Conservation (phyloP, 345 rosid genomes). For the Bruguiera gymnorhiza region DNA sequence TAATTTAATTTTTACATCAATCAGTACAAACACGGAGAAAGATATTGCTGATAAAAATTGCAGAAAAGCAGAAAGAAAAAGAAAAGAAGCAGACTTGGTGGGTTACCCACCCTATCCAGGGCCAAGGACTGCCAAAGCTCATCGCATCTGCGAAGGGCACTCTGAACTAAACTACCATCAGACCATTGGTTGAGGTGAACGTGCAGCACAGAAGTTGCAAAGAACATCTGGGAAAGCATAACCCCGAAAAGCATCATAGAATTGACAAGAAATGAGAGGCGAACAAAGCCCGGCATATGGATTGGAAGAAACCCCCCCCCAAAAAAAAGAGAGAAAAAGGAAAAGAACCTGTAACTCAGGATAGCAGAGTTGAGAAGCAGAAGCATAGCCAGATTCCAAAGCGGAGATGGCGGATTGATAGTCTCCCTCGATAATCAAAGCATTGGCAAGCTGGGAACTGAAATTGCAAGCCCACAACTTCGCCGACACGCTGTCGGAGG, state of each 20-base stretch:
- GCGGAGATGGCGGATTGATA: conserved; percentile 62
- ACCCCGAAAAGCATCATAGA: neutral
- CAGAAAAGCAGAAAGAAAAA: neutral
- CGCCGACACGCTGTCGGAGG: conserved; percentile 36
- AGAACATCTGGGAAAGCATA: conserved; percentile 64
- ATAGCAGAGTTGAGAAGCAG: conserved; percentile 57
- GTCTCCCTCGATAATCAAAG: conserved; percentile 76
- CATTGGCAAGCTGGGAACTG: conserved; percentile 93
- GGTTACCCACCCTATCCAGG: conserved; percentile 58
- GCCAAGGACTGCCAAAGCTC: conserved; percentile 68
- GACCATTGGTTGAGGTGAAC: conserved; percentile 94
- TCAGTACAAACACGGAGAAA: neutral
- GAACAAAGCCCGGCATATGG: neutral
- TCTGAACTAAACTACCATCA: conserved; percentile 63
- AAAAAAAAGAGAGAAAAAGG: neutral
- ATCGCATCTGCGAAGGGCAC: conserved; percentile 64
- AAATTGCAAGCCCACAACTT: conserved; percentile 90
- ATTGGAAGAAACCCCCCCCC: neutral
- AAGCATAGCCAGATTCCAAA: conserved; percentile 57
- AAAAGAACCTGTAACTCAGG: conserved; percentile 72
- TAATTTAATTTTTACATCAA: neutral
- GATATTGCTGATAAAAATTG: neutral
- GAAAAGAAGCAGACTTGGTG: neutral
- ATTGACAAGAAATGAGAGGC: neutral
- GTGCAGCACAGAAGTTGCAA: conserved; percentile 75